Base-by-base conservation (phyloP, 805 yeast species). In the Saccharomycopsis guyanensis region DNA sequence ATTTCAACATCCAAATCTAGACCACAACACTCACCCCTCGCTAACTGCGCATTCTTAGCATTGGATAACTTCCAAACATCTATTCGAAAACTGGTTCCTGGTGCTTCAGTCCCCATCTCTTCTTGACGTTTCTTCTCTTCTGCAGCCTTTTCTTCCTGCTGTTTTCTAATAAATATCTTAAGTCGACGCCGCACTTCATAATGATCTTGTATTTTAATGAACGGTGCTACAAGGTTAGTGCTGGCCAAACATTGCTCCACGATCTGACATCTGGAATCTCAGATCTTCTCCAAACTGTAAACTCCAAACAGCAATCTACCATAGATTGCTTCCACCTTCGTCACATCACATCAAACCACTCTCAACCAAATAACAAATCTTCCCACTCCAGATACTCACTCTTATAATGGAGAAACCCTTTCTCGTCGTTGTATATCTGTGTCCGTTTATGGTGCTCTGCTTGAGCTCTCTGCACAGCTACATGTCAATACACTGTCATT, bases 331-430 rank as follows among this genome's bases (percentile, higher is more conserved):
- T n/a, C n/a, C n/a, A n/a, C n/a, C n/a, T n/a, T n/a, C n/a, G n/a
- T n/a, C n/a, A n/a, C n/a, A n/a, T n/a, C n/a, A n/a, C n/a, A n/a
- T n/a, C n/a, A n/a, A n/a, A n/a, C n/a, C n/a, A n/a, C n/a, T n/a
- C n/a, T n/a, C n/a, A n/a, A n/a, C n/a, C n/a, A n/a, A n/a, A n/a
- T n/a, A n/a, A n/a, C n/a, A n/a, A n/a, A n/a, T n/a, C n/a, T n/a
- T n/a, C n/a, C n/a, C n/a, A n/a, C n/a, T n/a, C n/a, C n/a, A n/a
- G n/a, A n/a, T n/a, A 44, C 47, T 15, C 46, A 40, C 46, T 19
- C 36, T 46, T 46, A 6, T 34, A 19, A 13, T 35, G 49, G 3
- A 46, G 38, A 16, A 42, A 35, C 29, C 49, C 49, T 18, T 46
- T 46, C 20, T 41, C 39, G 16, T 41, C 31, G 20, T 40, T 35